Percentiles rank a stretch among this genome's conserved stretches.
phyloP scores from a whole-genome alignment of 495 filamentous ascomycete genomes.

The Entonaema liquescens region DNA sequence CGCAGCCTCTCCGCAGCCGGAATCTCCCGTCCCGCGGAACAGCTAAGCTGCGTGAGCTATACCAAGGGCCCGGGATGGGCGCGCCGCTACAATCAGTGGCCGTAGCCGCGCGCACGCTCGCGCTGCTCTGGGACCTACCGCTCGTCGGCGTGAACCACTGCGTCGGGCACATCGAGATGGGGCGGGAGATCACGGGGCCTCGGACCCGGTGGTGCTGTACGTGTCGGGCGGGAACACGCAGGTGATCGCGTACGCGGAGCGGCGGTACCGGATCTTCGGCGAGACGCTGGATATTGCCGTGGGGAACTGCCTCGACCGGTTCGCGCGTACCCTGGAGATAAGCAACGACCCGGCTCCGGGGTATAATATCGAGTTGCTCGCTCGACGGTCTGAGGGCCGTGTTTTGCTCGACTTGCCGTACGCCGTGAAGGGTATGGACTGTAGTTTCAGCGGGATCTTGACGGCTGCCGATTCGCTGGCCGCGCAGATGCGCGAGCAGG shows the following conservation, averaged over 20 bases:
- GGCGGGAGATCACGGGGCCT: constrained; percentile 89
- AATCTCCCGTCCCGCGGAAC: constrained; percentile 57
- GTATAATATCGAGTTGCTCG: constrained; percentile 97
- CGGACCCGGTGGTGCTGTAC: constrained; percentile 95
- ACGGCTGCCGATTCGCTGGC: constrained; percentile 83
- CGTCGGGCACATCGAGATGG: constrained; percentile 99
- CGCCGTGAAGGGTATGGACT: constrained; percentile 98
- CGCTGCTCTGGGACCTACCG: constrained; percentile 84
- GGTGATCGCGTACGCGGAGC: constrained; percentile 94
- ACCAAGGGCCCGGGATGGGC: constrained; percentile 98
- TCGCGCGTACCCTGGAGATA: constrained; percentile 88
- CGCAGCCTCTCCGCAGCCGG: constrained; percentile 76
- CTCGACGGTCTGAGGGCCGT: constrained; percentile 70
- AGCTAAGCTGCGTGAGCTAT: constrained; percentile 93
- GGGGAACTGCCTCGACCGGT: constrained; percentile 95
- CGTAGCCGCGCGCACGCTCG: constrained; percentile 81
- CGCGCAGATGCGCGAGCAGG: constrained; percentile 61
- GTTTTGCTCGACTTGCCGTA: constrained; percentile 89
- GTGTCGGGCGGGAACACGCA: constrained; percentile 97
- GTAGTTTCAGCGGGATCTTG: constrained; percentile 90
- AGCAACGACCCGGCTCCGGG: constrained; percentile 96
- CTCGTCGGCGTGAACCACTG: constrained; percentile 97
- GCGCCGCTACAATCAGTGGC: constrained; percentile 91
- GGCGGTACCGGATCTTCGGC: constrained; percentile 96
- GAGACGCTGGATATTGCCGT: constrained; percentile 98